Percentiles rank a stretch among this genome's conserved stretches.
phyloP scores from a whole-genome alignment of 208 protist species.

The Leishmania amazonensis region DNA sequence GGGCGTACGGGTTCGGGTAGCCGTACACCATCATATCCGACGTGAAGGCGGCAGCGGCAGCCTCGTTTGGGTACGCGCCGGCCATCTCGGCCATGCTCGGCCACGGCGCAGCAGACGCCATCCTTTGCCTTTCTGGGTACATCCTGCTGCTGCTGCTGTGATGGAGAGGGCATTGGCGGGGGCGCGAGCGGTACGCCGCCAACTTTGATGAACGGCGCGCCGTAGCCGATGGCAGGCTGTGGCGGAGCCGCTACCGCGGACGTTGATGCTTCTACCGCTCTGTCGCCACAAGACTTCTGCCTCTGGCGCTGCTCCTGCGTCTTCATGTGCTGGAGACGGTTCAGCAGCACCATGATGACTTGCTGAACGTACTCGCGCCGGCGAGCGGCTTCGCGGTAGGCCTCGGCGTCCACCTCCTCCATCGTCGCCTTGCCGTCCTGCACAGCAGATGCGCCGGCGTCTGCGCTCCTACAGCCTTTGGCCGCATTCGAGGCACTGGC shows the following conservation, averaged over 20 bases:
- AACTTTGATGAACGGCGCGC: conserved; percentile 7
- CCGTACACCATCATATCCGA: conserved; percentile 17
- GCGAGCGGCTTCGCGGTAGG: conserved; percentile 29
- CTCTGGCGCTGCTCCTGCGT: conserved; percentile 35
- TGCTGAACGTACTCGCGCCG: conserved; percentile 70
- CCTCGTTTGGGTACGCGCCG: conserved; percentile 8
- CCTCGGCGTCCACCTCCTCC: conserved; percentile 17
- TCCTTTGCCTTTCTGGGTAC: background rate
- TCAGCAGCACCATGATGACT: conserved; percentile 61
- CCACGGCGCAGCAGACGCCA: conserved; percentile 2
- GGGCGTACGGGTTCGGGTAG: conserved; percentile 33
- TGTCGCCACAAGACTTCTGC: conserved; percentile 3
- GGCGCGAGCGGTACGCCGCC: conserved; percentile 13
- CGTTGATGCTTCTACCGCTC: conserved; percentile 2
- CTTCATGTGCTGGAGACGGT: conserved; percentile 61
- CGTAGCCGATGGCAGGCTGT: conserved; percentile 14
- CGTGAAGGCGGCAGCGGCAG: conserved; percentile 18
- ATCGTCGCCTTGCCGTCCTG: conserved; percentile 8
- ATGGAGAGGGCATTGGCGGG: background rate
- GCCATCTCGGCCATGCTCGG: conserved; percentile 1
- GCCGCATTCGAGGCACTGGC: background rate
- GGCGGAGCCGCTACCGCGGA: background rate
- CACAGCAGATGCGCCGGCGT: background rate
- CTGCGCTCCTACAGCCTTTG: background rate
- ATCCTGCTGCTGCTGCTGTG: background rate